Evolutionary conservation across 306 rosid species (phyloP), one percentile per base, ranked within the genome.

Genomic region (Dryas drummondii): DNA sequence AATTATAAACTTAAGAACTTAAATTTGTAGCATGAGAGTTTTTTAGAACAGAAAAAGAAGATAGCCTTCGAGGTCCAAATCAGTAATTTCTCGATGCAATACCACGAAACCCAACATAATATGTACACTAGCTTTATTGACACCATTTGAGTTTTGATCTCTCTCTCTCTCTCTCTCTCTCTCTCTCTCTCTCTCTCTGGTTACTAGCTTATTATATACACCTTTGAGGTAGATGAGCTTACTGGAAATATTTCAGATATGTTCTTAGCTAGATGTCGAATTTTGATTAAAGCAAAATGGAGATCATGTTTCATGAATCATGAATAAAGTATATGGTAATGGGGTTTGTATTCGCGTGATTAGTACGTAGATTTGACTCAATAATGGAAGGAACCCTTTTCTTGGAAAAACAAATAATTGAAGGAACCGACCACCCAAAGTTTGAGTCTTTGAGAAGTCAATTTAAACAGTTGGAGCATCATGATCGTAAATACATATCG

Each of bases 321-420:
- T 37, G 14, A 45, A 47, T 6, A 42, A 44, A 6, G 22, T 11
- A 46, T 10, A 57, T 27, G 68, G 16, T 57, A 40, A 70, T 32
- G 37, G 37, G 46, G 62, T 40, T 22, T 32, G 19, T 40, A 14
- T 37, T 71, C 53, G 78, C 73, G 32, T 78, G 66, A 44, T 27
- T 45, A 27, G 54, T 19, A 72, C 66, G 82, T 42, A 37, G 49
- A 22, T 71, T 40, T 9, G 10, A n/a, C 54, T 65, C 73, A 51
- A 56, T 47, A 6, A 66, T 10, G 11, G 68, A 32, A 32, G 37
- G 37, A 32, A 32, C 37, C 37, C 37, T 32, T 32, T 32, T 32
- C 2, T 32, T 2, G 0, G 37, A 32, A 32, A 32, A 32, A 1
- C 37, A 32, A 32, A 51, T 51, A 51, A 11, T 51, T 51, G 55